Evolutionary conservation across 352 stramenopile genomes (phyloP).

Genomic region (Globisporangium ultimum): DNA sequence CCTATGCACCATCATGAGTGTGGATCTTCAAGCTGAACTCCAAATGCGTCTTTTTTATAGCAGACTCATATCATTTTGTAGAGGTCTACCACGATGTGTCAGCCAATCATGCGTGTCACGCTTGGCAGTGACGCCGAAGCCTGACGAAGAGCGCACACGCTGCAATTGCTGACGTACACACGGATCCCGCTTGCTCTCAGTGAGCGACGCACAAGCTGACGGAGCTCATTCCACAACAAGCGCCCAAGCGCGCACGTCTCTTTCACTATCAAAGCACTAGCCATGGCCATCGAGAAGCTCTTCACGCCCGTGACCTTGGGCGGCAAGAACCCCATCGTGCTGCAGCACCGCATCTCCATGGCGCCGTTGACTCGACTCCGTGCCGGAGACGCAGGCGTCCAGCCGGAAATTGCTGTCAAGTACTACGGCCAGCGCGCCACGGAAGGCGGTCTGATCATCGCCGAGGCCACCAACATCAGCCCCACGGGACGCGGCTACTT

Average conservation of each 20-base stretch:
- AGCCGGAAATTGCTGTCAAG: constrained; percentile 15
- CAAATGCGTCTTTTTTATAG: too few relatives aligned
- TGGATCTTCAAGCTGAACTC: too few relatives aligned
- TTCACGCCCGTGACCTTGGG: constrained; percentile 26
- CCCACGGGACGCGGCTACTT: constrained; percentile 17
- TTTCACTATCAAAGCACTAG: not conserved
- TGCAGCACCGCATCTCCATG: constrained; percentile 42
- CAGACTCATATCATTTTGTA: too few relatives aligned
- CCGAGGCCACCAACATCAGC: constrained; percentile 34
- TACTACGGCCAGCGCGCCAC: constrained; percentile 42
- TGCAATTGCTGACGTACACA: too few relatives aligned
- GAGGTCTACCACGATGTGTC: too few relatives aligned
- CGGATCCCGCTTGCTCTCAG: too few relatives aligned
- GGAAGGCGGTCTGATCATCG: constrained; percentile 30
- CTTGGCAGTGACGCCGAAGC: too few relatives aligned
- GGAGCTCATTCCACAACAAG: too few relatives aligned
- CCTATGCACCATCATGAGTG: too few relatives aligned
- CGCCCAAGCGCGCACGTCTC: not conserved
- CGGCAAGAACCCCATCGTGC: constrained; percentile 22
- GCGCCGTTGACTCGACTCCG: constrained; percentile 34
- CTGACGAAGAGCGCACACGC: too few relatives aligned
- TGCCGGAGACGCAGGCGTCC: constrained; percentile 14
- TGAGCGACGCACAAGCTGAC: too few relatives aligned
- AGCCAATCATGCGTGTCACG: too few relatives aligned
- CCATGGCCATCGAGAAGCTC: constrained; percentile 16